These are phyloP conservation scores for Coniella vitis DNA, from an alignment of 2,329 filamentous ascomycete genomes.

Conservation along the genomic window DNA sequence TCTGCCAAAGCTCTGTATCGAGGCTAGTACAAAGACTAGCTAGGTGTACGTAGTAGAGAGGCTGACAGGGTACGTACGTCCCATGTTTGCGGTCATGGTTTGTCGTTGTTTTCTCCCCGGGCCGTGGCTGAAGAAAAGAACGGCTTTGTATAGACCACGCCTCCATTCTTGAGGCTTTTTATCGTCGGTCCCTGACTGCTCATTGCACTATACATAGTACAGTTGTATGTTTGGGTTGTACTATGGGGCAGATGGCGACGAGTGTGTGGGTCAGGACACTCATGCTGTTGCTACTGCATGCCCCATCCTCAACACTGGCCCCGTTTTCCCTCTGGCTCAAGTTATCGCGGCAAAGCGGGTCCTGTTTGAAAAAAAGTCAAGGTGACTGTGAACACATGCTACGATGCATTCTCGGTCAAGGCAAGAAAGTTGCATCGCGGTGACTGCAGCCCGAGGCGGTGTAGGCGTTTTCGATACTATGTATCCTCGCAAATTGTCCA, in stretches of 20 bases:
- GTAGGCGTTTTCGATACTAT: constrained; percentile 1
- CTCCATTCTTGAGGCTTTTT: too few species aligned
- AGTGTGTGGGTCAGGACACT: not conserved
- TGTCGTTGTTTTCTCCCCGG: too few species aligned
- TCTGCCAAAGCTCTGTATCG: too few species aligned
- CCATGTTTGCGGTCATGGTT: too few species aligned
- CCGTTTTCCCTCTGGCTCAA: constrained; percentile 7
- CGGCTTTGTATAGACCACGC: too few species aligned
- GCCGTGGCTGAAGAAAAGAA: too few species aligned
- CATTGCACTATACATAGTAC: too few species aligned
- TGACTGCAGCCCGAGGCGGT: constrained; percentile 12
- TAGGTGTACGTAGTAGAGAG: too few species aligned
- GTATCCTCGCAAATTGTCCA: not conserved
- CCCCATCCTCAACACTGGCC: constrained; percentile 1
- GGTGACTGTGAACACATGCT: constrained; percentile 11
- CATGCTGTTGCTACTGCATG: not conserved
- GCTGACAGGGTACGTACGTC: too few species aligned
- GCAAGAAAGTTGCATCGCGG: not conserved
- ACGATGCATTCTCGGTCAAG: constrained; percentile 13
- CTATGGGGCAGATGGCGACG: not conserved
- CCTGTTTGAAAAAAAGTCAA: constrained; percentile 17
- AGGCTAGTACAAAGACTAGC: too few species aligned
- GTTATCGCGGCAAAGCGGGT: constrained; percentile 8
- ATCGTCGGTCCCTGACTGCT: too few species aligned
- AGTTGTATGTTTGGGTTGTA: not conserved